phyloP scores from a whole-genome alignment of 805 yeast species.

The Teunomyces panamensis region DNA sequence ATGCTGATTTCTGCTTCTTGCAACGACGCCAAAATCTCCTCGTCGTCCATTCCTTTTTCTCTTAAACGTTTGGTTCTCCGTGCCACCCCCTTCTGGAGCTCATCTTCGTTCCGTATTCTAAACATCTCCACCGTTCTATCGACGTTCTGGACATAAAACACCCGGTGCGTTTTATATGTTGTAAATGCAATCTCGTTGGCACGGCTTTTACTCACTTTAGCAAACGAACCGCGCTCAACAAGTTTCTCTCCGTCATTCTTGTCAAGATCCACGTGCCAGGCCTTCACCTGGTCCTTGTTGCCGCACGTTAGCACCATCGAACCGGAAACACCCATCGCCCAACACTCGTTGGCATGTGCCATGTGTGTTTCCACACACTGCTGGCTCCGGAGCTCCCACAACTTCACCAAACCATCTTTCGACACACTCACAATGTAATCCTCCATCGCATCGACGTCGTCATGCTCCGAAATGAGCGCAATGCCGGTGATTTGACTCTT shows the following conservation, averaged over 20 bases:
- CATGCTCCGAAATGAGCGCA: conserved; percentile 41
- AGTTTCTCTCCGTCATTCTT: conserved; percentile 50
- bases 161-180: conserved; percentile 32
- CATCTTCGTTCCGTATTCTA: conserved; percentile 72
- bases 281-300: conserved; percentile 73
- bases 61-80: conserved; percentile 74
- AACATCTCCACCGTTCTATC: conserved; percentile 81
- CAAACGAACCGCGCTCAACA: conserved; percentile 59
- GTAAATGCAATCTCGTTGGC: conserved; percentile 59
- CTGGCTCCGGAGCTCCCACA: conserved; percentile 89
- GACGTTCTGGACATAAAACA: conserved; percentile 70
- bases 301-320: conserved; percentile 67
- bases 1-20: conserved; percentile 50
- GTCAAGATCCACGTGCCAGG: conserved; percentile 71
- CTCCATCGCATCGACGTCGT: conserved; percentile 48
- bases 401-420: conserved; percentile 86
- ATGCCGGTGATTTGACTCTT: conserved; percentile 84
- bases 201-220: conserved; percentile 73
- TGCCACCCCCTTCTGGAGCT: conserved; percentile 70
- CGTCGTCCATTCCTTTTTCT: conserved; percentile 63
- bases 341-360: conserved; percentile 91
- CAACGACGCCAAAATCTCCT: conserved; percentile 50
- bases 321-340: conserved; percentile 61
- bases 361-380: conserved; percentile 93
- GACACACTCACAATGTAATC: conserved; percentile 75